A percentile compares a stretch with the other conserved stretches of the same genome.
Conservation (phyloP, 139 green algal genomes). For the Mesotaenium endlicherianum region DNA sequence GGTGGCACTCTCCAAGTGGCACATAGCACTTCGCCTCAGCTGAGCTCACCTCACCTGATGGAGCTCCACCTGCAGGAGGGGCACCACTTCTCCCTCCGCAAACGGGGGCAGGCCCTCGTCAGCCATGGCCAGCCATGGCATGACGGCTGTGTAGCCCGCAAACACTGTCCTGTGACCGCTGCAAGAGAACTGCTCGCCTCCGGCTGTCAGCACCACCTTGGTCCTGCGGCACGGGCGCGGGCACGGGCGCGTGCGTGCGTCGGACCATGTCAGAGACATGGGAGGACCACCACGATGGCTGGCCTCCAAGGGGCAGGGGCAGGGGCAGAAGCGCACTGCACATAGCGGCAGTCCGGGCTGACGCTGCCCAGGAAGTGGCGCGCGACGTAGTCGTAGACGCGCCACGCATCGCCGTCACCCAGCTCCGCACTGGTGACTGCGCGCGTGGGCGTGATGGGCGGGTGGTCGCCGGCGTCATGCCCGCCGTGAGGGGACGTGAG, state of each 20-base stretch:
- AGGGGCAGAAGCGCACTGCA: no score
- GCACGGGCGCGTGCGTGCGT: no score
- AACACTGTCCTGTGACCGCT: constrained; percentile 40
- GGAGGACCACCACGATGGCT: no score
- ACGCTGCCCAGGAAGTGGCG: constrained; percentile 81
- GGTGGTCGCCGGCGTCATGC: constrained; percentile 80
- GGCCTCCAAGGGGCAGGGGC: no score
- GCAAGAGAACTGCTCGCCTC: constrained; percentile 75
- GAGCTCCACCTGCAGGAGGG: constrained; percentile 14
- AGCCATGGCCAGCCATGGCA: constrained; percentile 73
- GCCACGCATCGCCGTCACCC: constrained; percentile 77
- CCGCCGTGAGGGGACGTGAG: constrained; percentile 57
- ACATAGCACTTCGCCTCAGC: not conserved
- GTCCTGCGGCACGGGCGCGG: constrained; percentile 46
- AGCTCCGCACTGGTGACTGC: constrained; percentile 70
- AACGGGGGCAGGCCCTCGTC: constrained; percentile 64
- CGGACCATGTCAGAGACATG: no score
- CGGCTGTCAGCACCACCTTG: constrained; percentile 22
- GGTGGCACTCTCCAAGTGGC: no score
- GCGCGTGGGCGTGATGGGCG: constrained; percentile 83
- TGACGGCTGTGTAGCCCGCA: constrained; percentile 63
- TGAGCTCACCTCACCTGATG: constrained; percentile 20
- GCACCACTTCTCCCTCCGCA: constrained; percentile 11
- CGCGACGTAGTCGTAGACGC: constrained; percentile 82
- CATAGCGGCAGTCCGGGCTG: constrained; percentile 36